Evolutionary conservation across 805 yeast genomes (phyloP).

Genomic region (Ogataea siamensis): DNA sequence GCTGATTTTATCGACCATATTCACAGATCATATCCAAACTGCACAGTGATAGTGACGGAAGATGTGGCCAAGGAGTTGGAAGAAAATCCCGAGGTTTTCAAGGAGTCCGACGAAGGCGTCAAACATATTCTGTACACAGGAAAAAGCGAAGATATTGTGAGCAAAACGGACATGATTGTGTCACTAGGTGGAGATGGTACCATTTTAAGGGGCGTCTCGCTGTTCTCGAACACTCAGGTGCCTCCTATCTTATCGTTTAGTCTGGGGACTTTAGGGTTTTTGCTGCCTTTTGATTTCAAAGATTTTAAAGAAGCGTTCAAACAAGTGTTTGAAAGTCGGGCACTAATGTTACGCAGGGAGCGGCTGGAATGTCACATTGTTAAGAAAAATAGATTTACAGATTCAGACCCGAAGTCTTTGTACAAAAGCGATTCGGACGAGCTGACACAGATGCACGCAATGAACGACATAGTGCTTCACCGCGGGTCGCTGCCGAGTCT

Average conservation of each 20-base stretch:
- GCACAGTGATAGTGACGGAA: conserved; percentile 74
- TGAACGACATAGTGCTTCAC: conserved; percentile 89
- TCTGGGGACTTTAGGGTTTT: conserved; percentile 85
- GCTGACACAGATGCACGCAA: conserved; percentile 60
- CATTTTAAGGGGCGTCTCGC: conserved; percentile 76
- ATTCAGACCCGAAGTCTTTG: conserved; percentile 13
- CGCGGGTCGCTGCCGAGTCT: conserved; percentile 87
- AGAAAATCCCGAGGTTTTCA: conserved; percentile 4
- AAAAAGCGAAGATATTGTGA: conserved; percentile 49
- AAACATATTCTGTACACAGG: conserved; percentile 57
- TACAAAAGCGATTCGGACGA: conserved; percentile 19
- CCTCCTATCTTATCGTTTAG: conserved; percentile 92
- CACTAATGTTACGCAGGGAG: conserved; percentile 71
- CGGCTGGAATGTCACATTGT: conserved; percentile 76
- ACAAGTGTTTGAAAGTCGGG: conserved; percentile 63
- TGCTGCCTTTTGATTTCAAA: conserved; percentile 79
- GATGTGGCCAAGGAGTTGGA: conserved; percentile 66
- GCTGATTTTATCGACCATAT: conserved; percentile 60
- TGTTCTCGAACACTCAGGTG: conserved; percentile 65
- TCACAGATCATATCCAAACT: conserved; percentile 57
- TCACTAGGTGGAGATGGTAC: conserved; percentile 98
- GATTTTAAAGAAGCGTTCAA: conserved; percentile 60
- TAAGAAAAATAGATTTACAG: conserved; percentile 26
- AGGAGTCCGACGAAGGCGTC: background rate
- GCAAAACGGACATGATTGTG: conserved; percentile 75